A percentile compares a stretch with the other conserved stretches of the same genome.
phyloP scores from a whole-genome alignment of 2,329 filamentous ascomycete genomes.

The Ophiognomonia clavigignenti-juglandacearum region DNA sequence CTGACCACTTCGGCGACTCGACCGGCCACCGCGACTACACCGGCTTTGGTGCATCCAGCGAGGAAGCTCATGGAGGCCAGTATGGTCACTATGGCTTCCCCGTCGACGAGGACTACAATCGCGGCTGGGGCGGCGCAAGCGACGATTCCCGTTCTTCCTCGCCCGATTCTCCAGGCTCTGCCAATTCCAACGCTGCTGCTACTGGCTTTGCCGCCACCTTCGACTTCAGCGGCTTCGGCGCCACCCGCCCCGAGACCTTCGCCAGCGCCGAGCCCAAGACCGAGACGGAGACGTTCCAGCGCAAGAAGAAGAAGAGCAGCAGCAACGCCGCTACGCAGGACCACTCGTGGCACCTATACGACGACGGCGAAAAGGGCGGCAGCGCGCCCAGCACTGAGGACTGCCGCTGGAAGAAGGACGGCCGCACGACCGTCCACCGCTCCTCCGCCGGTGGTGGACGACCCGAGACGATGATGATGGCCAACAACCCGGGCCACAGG shows the following conservation, averaged over 20 bases:
- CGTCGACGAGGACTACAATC: not conserved
- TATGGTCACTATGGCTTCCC: not conserved
- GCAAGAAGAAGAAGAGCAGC: not conserved
- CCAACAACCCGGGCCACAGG: not conserved
- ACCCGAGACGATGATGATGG: not conserved
- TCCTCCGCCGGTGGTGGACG: no score
- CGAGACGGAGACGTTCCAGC: not conserved
- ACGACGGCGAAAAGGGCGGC: slow-evolving; percentile 7
- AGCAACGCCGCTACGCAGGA: not conserved
- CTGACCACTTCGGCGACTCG: slow-evolving; percentile 11
- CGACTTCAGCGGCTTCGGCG: slow-evolving; percentile 8
- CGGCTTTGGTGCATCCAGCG: not conserved
- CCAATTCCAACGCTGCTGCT: no score
- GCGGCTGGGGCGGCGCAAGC: not conserved
- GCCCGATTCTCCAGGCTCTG: no score
- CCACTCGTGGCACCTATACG: slow-evolving; percentile 11
- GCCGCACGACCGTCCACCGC: slow-evolving; percentile 11
- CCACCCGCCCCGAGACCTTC: not conserved
- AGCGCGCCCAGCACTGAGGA: not conserved
- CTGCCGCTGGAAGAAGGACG: slow-evolving; percentile 6
- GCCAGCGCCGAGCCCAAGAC: not conserved
- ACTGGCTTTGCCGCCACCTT: not conserved
- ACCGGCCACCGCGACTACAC: slow-evolving; percentile 6
- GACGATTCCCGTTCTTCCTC: not conserved
- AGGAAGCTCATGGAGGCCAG: not conserved